Evolutionary conservation across 306 rosid species (phyloP).

Genomic region (Prinsepia uniflora): DNA sequence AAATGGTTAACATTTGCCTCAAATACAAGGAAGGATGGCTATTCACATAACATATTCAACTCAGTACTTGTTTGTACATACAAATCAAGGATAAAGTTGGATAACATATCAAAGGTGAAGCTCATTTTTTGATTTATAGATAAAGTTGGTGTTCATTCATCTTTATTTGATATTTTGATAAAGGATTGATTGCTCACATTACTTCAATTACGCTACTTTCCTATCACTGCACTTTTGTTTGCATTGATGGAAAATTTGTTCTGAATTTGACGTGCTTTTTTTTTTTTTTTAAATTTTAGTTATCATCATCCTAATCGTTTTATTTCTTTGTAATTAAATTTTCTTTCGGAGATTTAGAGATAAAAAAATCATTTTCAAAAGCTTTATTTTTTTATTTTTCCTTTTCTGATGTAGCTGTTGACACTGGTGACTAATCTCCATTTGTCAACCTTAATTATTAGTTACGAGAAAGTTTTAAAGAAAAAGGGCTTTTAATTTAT

Average conservation of each 20-base stretch:
- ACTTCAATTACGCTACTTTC: neutral
- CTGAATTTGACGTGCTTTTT: neutral
- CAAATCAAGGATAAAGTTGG: slow-evolving; percentile 1
- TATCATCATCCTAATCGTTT: neutral
- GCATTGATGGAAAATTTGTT: no score
- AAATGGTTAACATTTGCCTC: neutral
- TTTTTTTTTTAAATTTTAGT: neutral
- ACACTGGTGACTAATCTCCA: neutral
- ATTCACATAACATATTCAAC: neutral
- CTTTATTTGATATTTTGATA: neutral
- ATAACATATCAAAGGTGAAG: neutral
- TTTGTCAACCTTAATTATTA: slow-evolving; percentile 1
- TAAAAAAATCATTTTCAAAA: neutral
- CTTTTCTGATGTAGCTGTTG: neutral
- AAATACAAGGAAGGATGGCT: slow-evolving; percentile 2
- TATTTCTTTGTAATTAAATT: neutral
- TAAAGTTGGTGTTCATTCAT: slow-evolving; percentile 1
- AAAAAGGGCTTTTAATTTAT: neutral
- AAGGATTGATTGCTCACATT: neutral
- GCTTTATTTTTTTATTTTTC: neutral
- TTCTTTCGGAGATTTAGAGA: neutral
- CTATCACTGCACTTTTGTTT: neutral
- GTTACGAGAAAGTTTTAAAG: neutral
- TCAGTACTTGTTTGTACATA: neutral
- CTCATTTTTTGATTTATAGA: no score